These are phyloP conservation scores for Schizosaccharomyces octosporus DNA, from an alignment of 805 yeast species.

Conservation along the genomic window DNA sequence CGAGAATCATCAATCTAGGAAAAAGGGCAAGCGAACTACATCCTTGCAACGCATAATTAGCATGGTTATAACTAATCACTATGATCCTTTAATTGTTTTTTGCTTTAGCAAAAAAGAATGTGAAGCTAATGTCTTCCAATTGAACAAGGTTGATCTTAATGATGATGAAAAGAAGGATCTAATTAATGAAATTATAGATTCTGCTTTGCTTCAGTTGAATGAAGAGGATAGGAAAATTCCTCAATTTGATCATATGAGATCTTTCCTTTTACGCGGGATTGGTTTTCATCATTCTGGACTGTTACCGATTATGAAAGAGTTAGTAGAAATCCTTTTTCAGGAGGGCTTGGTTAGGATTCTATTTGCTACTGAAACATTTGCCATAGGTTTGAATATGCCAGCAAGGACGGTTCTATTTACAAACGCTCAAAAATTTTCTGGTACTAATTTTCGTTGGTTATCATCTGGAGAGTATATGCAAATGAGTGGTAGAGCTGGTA, in stretches of 20 bases:
- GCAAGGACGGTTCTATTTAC: conserved; percentile 97
- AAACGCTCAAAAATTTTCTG: conserved; percentile 94
- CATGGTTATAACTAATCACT: conserved; percentile 89
- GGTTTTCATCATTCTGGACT: conserved; percentile 97
- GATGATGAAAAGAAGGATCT: conserved; percentile 82
- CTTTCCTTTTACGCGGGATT: conserved; percentile 76
- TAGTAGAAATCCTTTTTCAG: conserved; percentile 85
- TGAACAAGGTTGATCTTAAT: conserved; percentile 88
- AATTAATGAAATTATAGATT: conserved; percentile 65
- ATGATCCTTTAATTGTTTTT: conserved; percentile 92
- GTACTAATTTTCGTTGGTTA: conserved; percentile 92
- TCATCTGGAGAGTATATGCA: conserved; percentile 98
- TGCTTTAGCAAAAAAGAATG: conserved; percentile 95
- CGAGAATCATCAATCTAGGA: conserved; percentile 34
- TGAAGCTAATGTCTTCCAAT: conserved; percentile 75
- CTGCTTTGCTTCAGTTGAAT: conserved; percentile 69
- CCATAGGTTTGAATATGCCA: conserved; percentile 97
- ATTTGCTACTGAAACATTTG: conserved; percentile 94
- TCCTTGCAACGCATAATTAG: conserved; percentile 74
- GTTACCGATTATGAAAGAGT: conserved; percentile 77
- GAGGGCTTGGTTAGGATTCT: conserved; percentile 85
- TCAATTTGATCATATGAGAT: conserved; percentile 76
- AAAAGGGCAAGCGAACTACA: conserved; percentile 14
- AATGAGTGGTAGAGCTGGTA: conserved; percentile 98
- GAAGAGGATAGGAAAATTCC: conserved; percentile 82